These are phyloP conservation scores for Leersia perrieri DNA, from an alignment of 176 grass and related monocot species.

Conservation along the genomic window DNA sequence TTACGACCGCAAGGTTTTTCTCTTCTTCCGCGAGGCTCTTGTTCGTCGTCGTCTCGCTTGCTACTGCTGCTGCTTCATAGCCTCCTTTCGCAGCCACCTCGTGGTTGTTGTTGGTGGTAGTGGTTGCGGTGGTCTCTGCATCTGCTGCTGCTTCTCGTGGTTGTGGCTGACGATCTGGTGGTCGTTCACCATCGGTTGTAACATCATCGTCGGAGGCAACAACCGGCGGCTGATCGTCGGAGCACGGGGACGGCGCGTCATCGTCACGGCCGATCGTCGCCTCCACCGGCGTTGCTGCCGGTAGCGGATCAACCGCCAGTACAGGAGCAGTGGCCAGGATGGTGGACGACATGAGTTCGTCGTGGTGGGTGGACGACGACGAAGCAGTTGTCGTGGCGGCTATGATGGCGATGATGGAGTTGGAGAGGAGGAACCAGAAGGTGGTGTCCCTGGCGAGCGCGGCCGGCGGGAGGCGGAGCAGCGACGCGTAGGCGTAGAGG, in stretches of 20 bases:
- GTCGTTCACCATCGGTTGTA: not conserved
- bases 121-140: not conserved
- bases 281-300: not conserved
- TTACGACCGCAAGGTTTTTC: too few species aligned
- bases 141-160: not conserved
- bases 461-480: constrained; percentile 64
- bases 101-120: not conserved
- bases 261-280: not conserved
- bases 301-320: too few species aligned
- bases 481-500: constrained; percentile 79
- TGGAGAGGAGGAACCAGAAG: constrained; percentile 95
- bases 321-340: not conserved
- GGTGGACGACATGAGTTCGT: not conserved
- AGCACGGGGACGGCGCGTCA: not conserved
- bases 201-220: not conserved
- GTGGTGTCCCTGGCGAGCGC: constrained; percentile 73
- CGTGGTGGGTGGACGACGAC: not conserved
- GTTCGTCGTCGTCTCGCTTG: not conserved
- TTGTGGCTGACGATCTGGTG: not conserved
- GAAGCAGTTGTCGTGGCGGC: not conserved
- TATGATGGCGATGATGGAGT: constrained; percentile 78
- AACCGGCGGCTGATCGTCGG: not conserved
- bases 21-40: not conserved
- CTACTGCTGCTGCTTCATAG: not conserved
- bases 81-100: too few species aligned